Conservation (phyloP, 768 basidiomycete species). For the Boletus eberwhitei region DNA sequence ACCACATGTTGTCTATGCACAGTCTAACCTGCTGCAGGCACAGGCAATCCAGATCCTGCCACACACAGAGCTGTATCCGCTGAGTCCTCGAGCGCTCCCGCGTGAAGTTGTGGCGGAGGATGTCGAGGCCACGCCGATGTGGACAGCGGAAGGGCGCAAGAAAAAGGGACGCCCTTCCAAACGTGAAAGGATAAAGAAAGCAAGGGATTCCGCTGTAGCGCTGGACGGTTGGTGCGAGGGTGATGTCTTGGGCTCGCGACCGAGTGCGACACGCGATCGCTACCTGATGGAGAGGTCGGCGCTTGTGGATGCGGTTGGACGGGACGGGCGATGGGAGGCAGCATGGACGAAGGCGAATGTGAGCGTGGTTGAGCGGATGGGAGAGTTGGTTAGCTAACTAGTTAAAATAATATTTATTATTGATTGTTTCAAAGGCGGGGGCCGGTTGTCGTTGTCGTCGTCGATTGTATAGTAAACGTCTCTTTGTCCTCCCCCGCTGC, state of each 20-base stretch:
- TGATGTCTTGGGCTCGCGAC: slow-evolving; percentile 16
- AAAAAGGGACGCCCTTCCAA: slow-evolving; percentile 65
- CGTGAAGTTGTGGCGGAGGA: slow-evolving; percentile 60
- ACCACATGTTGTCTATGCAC: slow-evolving; percentile 48
- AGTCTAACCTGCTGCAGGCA: slow-evolving; percentile 45
- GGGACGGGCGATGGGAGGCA: slow-evolving; percentile 13
- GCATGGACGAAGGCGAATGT: slow-evolving; percentile 46
- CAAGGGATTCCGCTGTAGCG: slow-evolving; percentile 44
- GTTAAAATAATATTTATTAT: background rate
- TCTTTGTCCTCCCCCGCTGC: background rate
- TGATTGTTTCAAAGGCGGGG: background rate
- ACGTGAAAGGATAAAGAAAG: slow-evolving; percentile 55
- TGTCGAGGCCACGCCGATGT: slow-evolving; percentile 5
- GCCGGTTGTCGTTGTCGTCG: slow-evolving; percentile 3
- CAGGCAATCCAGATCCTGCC: slow-evolving; percentile 63
- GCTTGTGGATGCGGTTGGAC: slow-evolving; percentile 38
- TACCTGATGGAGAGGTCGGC: slow-evolving; percentile 45
- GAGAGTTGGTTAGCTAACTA: slow-evolving; percentile 23
- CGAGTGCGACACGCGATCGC: slow-evolving; percentile 31
- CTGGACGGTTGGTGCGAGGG: slow-evolving; percentile 49
- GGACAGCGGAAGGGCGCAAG: slow-evolving; percentile 30
- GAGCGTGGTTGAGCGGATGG: slow-evolving; percentile 50
- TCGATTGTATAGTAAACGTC: slow-evolving; percentile 1
- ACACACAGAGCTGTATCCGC: slow-evolving; percentile 41
- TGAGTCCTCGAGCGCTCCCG: slow-evolving; percentile 65